Percentiles rank a stretch among this genome's conserved stretches.
These are phyloP conservation scores for Tephrocybe sp. DNA, from an alignment of 768 basidiomycete species.

Conservation along the genomic window DNA sequence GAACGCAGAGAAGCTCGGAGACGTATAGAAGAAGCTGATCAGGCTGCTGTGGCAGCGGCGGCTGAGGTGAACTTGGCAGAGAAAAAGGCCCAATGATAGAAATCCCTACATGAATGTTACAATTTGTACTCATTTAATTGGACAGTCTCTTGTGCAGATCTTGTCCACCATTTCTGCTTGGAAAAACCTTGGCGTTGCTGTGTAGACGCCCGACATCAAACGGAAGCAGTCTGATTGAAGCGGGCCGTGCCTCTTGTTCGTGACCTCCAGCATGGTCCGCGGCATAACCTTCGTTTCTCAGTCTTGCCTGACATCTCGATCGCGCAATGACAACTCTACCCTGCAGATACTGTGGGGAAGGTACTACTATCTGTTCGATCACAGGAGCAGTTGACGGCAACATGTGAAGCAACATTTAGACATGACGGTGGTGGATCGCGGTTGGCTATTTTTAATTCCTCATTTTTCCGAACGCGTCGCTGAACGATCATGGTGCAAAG, in stretches of 20 bases:
- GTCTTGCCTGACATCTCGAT: no score
- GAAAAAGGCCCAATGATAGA: conserved; percentile 24
- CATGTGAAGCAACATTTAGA: not conserved
- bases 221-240: not conserved
- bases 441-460: conserved; percentile 8
- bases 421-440: not conserved
- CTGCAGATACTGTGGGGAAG: not conserved
- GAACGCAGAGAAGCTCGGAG: conserved; percentile 73
- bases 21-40: conserved; percentile 34
- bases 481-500: not conserved
- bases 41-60: conserved; percentile 7
- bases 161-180: not conserved
- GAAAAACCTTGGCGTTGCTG: not conserved
- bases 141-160: not conserved
- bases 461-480: conserved; percentile 17
- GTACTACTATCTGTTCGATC: no score
- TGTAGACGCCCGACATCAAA: not conserved
- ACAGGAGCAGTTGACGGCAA: not conserved
- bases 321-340: no score
- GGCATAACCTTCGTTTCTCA: no score
- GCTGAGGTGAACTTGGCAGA: conserved; percentile 11
- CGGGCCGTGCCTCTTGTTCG: not conserved
- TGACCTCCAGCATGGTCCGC: no score
- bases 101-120: not conserved
- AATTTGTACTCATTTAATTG: conserved; percentile 1